phyloP scores from a whole-genome alignment of 306 rosid genomes.

The Elaeagnus macrophylla region DNA sequence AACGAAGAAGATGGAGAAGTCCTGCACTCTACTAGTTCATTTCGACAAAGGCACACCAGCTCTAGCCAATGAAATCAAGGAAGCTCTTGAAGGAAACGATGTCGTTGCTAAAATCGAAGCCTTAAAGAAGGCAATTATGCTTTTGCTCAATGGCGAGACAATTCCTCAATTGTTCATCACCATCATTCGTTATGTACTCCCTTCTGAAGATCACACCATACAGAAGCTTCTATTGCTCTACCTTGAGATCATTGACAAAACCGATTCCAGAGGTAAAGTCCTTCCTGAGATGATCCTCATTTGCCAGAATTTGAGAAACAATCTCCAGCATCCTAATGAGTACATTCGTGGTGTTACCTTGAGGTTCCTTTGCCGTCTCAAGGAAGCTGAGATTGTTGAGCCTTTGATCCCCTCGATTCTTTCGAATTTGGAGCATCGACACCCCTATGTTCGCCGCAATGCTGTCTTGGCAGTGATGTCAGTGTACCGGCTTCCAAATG shows the following conservation, averaged over 20 bases:
- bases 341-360: constrained; percentile 87
- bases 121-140: constrained; percentile 78
- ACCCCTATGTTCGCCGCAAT: constrained; percentile 73
- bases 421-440: constrained; percentile 79
- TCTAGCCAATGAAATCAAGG: constrained; percentile 81
- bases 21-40: constrained; percentile 75
- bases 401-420: constrained; percentile 81
- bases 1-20: constrained; percentile 55
- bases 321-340: constrained; percentile 88
- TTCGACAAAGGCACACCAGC: constrained; percentile 93
- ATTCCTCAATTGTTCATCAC: constrained; percentile 92
- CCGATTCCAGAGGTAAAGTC: constrained; percentile 76
- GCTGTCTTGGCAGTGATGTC: constrained; percentile 90
- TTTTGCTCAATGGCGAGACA: constrained; percentile 79
- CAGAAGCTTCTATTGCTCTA: constrained; percentile 93
- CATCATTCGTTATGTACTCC: constrained; percentile 78
- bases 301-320: constrained; percentile 92
- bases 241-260: constrained; percentile 85
- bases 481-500: constrained; percentile 70
- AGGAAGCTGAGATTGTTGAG: constrained; percentile 80
- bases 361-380: constrained; percentile 82
- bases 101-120: constrained; percentile 62
- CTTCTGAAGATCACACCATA: constrained; percentile 92
- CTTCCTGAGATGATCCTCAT: constrained; percentile 96
- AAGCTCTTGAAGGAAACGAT: constrained; percentile 80